Evolutionary conservation across 2,329 filamentous ascomycete species (phyloP), one percentile per base, ranked within the genome.

Genomic region (Phyllosticta citriasiana): DNA sequence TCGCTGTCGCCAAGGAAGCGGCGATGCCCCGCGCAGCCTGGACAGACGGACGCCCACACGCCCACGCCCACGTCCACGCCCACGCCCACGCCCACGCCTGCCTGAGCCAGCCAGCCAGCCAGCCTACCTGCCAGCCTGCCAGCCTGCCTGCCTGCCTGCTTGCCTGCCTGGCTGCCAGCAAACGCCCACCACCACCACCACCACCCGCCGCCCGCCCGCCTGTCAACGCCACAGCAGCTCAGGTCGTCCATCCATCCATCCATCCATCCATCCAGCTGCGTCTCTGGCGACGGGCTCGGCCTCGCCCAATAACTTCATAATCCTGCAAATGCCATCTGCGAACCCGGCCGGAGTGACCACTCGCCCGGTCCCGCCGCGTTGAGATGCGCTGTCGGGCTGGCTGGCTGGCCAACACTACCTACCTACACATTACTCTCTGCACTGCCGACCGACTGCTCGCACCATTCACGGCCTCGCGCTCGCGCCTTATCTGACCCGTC

Each of bases 1-100:
- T 55, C 54, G 58, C 33, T 60, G 33, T 54, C 33, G 57, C 57
- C 57, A 59, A 59, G 57, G 30, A 40, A 40, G 52, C 55, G 16
- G 40, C 54, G 54, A 60, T 60, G 58, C 58, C 51, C 51, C 58
- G 58, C 58, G 57, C 30, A 53, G 19, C 19, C 19, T 1, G 19
- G 19, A 22, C 19, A 22, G 19, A 22, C 19, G 19, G 19, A 22
- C 19, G 19, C 19, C 19, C 19, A 22, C 19, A 22, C 19, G 19
- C 19, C 19, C 19, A 40, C 33, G 33, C 33, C 33, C 14, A 16
- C 33, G 33, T 10, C 33, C 14, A 40, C 33, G 10, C n/a, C 51
- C 16, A 16, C 51, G 26, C 26, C 26, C 4, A 27, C 26, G 26
- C 26, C 26, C 27, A 30, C 51, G 51, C 25, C 51, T 53, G 51